A percentile compares a stretch with the other conserved stretches of the same genome.
Evolutionary conservation across 805 yeast species (phyloP).

Genomic region (Pichia manshurica): DNA sequence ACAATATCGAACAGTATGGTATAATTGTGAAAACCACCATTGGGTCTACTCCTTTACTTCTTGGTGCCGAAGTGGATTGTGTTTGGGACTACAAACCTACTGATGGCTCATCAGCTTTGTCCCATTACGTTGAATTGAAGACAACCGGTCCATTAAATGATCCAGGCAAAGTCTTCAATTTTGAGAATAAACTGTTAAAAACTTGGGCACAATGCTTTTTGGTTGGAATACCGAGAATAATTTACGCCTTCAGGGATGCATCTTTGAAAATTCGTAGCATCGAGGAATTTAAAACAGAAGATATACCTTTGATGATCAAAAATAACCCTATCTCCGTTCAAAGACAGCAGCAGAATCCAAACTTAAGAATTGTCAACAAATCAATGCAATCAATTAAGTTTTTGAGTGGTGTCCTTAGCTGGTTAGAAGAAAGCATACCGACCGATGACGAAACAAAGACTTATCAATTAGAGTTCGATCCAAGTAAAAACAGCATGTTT

Average conservation of each 20-base stretch:
- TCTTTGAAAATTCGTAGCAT: conserved; percentile 54
- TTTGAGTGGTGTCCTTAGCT: conserved; percentile 78
- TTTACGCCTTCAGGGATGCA: conserved; percentile 85
- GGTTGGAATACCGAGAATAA: conserved; percentile 72
- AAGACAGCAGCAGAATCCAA: conserved; percentile 30
- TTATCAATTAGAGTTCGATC: conserved; percentile 52
- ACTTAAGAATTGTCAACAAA: conserved; percentile 42
- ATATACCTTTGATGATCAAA: conserved; percentile 66
- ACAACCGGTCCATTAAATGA: conserved; percentile 54
- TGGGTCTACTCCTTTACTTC: conserved; percentile 58
- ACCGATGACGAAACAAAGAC: conserved; percentile 44
- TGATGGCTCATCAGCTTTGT: conserved; percentile 40
- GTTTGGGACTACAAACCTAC: conserved; percentile 72
- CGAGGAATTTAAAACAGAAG: conserved; percentile 73
- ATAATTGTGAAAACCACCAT: conserved; percentile 82
- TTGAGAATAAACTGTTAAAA: conserved; percentile 70
- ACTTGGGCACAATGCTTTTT: conserved; percentile 95
- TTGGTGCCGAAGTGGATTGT: conserved; percentile 93
- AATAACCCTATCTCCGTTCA: conserved; percentile 35
- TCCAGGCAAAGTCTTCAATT: conserved; percentile 52
- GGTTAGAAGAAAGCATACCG: conserved; percentile 59
- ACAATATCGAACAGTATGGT: conserved; percentile 70
- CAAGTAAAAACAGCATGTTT: conserved; percentile 44
- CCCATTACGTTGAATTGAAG: conserved; percentile 82
- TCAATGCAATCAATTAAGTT: conserved; percentile 79